Conservation (phyloP, 257 asterid species). For the Handroanthus guayacan region DNA sequence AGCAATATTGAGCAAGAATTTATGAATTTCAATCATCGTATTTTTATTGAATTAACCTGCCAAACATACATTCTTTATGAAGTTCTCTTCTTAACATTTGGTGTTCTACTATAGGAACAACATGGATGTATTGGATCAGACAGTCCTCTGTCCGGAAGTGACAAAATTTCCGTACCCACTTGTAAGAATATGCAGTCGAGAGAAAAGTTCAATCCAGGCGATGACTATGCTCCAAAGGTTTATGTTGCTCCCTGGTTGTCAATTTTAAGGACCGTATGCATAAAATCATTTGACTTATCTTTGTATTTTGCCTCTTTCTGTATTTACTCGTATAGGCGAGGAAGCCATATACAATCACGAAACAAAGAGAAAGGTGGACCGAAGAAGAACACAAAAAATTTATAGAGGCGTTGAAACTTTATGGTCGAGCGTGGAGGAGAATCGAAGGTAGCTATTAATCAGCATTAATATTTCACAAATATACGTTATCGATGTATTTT, state of each 20-base stretch:
- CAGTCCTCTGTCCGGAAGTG: conserved; percentile 32
- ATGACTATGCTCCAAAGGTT: conserved; percentile 78
- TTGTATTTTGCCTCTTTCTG: conserved; percentile 7
- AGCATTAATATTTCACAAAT: background rate
- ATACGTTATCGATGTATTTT: conserved; percentile 10
- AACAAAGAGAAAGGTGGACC: conserved; percentile 95
- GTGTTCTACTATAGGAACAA: conserved; percentile 52
- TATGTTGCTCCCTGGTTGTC: background rate
- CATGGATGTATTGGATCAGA: conserved; percentile 39
- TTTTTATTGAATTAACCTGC: background rate
- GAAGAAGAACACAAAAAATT: conserved; percentile 91
- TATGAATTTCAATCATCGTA: background rate
- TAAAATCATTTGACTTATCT: background rate
- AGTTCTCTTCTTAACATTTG: conserved; percentile 20
- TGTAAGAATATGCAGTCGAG: conserved; percentile 42
- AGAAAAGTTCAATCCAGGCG: conserved; percentile 50
- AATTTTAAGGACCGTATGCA: background rate
- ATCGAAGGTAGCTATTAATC: conserved; percentile 70
- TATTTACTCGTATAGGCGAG: conserved; percentile 55
- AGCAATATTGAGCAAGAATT: conserved; percentile 3
- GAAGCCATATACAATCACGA: conserved; percentile 88
- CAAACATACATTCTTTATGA: background rate
- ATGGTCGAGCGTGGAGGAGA: conserved; percentile 95
- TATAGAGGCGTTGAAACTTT: conserved; percentile 84
- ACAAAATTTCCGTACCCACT: conserved; percentile 33